Conservation (phyloP, 768 basidiomycete species). For the Porpolomopsis calyptriformis region DNA sequence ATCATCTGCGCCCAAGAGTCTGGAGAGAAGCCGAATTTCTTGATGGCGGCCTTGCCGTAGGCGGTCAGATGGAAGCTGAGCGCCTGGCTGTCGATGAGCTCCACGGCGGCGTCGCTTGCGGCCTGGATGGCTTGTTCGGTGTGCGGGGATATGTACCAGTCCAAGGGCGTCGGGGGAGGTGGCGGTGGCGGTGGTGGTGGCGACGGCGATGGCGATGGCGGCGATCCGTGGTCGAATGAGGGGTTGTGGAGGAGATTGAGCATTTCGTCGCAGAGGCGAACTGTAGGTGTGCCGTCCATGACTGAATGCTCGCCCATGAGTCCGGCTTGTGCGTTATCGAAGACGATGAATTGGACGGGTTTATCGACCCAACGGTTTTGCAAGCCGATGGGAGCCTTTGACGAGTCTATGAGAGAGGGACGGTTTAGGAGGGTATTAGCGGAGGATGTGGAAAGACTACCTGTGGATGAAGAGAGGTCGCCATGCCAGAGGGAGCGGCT, state of each 20-base stretch:
- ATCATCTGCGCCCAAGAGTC: slow-evolving; percentile 94
- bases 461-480: slow-evolving; percentile 19
- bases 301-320: slow-evolving; percentile 89
- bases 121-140: slow-evolving; percentile 40
- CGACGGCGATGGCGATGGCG: slow-evolving; percentile 18
- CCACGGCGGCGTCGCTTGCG: slow-evolving; percentile 45
- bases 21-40: slow-evolving; percentile 79
- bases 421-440: not conserved
- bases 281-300: slow-evolving; percentile 84
- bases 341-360: slow-evolving; percentile 78
- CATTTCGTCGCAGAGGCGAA: slow-evolving; percentile 60
- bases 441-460: slow-evolving; percentile 14
- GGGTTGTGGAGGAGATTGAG: slow-evolving; percentile 48
- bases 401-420: slow-evolving; percentile 6
- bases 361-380: slow-evolving; percentile 85
- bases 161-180: slow-evolving; percentile 45
- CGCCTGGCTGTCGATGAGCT: slow-evolving; percentile 53
- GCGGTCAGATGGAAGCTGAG: slow-evolving; percentile 52
- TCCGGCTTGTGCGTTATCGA: slow-evolving; percentile 71
- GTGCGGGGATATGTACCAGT: slow-evolving; percentile 48
- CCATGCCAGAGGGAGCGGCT: slow-evolving; percentile 81
- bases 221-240: slow-evolving; percentile 52
- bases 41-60: slow-evolving; percentile 83
- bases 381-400: slow-evolving; percentile 42
- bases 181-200: slow-evolving; percentile 25